Conservation (phyloP, 2,329 filamentous ascomycete genomes). For the Drechslera avenae region DNA sequence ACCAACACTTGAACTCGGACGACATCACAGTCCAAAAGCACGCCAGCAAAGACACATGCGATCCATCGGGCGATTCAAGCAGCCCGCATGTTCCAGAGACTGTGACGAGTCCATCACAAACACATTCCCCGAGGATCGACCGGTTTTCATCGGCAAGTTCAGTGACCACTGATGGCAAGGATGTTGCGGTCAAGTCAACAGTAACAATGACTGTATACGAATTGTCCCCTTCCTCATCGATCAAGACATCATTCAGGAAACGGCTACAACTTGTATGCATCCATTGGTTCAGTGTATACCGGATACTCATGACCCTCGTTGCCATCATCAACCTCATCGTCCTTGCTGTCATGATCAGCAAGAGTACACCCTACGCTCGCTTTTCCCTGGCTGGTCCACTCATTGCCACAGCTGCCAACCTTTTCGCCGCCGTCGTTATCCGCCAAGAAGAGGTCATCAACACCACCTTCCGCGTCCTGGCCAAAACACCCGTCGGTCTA, state of each 20-base stretch:
- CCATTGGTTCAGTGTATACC: slow-evolving; percentile 28
- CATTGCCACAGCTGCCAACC: slow-evolving; percentile 43
- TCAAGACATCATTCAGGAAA: not conserved
- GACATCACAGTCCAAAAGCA: not conserved
- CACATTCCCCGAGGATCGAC: too few species aligned
- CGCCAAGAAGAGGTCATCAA: slow-evolving; percentile 46
- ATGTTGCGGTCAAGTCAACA: not conserved
- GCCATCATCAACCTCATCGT: slow-evolving; percentile 15
- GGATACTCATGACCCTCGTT: slow-evolving; percentile 16
- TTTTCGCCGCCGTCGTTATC: slow-evolving; percentile 36
- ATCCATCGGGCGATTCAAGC: not conserved
- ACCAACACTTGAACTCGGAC: not conserved
- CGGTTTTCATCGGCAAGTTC: not conserved
- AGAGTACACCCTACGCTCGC: not conserved
- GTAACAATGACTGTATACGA: not conserved
- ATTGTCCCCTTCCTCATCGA: not conserved
- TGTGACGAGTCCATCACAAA: too few species aligned
- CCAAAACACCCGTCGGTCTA: slow-evolving; percentile 30
- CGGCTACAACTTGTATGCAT: slow-evolving; percentile 8
- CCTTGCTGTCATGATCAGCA: not conserved
- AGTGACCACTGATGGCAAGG: not conserved
- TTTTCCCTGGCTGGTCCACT: slow-evolving; percentile 9
- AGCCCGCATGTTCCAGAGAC: not conserved
- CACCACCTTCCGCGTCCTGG: slow-evolving; percentile 30
- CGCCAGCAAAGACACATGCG: not conserved